A percentile compares a stretch with the other conserved stretches of the same genome.
These are phyloP conservation scores for Astragalus membranaceus DNA, from an alignment of 306 rosid species.

Conservation along the genomic window DNA sequence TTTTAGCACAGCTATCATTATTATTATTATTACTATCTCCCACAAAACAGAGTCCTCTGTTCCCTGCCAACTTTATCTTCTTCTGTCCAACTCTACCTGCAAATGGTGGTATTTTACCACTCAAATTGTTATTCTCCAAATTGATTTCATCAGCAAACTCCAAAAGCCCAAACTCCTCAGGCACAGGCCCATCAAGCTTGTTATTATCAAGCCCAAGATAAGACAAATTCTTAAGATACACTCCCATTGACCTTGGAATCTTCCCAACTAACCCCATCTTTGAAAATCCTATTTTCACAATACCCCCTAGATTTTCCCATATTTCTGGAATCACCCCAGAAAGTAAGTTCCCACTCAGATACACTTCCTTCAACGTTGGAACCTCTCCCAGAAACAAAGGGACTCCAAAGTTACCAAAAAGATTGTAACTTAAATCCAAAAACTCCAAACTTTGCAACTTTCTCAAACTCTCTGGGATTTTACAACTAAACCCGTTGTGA, in stretches of 20 bases:
- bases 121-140: conserved; percentile 71
- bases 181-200: conserved; percentile 62
- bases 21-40: conserved; percentile 23
- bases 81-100: conserved; percentile 33
- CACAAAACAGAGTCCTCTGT: conserved; percentile 46
- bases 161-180: conserved; percentile 52
- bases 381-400: conserved; percentile 50
- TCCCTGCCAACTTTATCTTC: conserved; percentile 52
- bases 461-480: conserved; percentile 48
- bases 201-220: conserved; percentile 75
- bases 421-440: conserved; percentile 67
- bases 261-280: conserved; percentile 53
- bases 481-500: conserved; percentile 39
- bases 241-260: conserved; percentile 67
- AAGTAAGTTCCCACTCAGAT: conserved; percentile 62
- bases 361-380: conserved; percentile 49
- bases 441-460: conserved; percentile 38
- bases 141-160: conserved; percentile 50
- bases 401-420: conserved; percentile 51
- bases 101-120: conserved; percentile 49
- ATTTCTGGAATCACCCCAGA: conserved; percentile 69
- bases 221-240: conserved; percentile 40
- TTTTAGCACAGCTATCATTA: neutral
- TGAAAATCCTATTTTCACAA: conserved; percentile 56
- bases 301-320: conserved; percentile 53